Conservation (phyloP, 805 yeast species). For the Brettanomyces anomalus region DNA sequence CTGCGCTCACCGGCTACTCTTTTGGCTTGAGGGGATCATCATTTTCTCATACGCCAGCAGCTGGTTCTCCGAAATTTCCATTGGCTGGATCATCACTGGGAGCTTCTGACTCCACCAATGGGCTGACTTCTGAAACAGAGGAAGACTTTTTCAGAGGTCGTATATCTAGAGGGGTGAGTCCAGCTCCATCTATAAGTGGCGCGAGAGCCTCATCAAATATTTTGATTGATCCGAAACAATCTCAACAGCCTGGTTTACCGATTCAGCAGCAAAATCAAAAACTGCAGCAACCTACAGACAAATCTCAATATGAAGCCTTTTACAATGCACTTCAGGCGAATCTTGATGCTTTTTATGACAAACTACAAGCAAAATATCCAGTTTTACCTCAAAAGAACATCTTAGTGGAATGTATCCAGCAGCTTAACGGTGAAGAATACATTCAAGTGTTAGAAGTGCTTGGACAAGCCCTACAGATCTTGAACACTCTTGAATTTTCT, state of each 20-base stretch:
- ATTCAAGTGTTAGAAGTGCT: conserved; percentile 31
- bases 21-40: conserved; percentile 9
- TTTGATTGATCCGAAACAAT: neutral
- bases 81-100: too few species aligned
- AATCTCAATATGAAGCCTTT: conserved; percentile 14
- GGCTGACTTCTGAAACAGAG: conserved; percentile 24
- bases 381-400: conserved; percentile 30
- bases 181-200: conserved; percentile 8
- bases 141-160: conserved; percentile 20
- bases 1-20: conserved; percentile 25
- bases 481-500: conserved; percentile 22
- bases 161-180: neutral
- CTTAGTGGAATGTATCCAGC: conserved; percentile 18
- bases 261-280: conserved; percentile 7
- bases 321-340: conserved; percentile 24
- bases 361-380: conserved; percentile 37
- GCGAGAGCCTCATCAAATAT: neutral
- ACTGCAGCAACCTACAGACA: conserved; percentile 8
- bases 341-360: conserved; percentile 32
- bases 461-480: conserved; percentile 29
- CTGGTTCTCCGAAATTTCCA: conserved; percentile 3
- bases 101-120: conserved; percentile 13
- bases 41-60: neutral
- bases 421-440: conserved; percentile 23
- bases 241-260: neutral